Conservation (phyloP, 345 rosid species). For the Stellera chamaejasme region DNA sequence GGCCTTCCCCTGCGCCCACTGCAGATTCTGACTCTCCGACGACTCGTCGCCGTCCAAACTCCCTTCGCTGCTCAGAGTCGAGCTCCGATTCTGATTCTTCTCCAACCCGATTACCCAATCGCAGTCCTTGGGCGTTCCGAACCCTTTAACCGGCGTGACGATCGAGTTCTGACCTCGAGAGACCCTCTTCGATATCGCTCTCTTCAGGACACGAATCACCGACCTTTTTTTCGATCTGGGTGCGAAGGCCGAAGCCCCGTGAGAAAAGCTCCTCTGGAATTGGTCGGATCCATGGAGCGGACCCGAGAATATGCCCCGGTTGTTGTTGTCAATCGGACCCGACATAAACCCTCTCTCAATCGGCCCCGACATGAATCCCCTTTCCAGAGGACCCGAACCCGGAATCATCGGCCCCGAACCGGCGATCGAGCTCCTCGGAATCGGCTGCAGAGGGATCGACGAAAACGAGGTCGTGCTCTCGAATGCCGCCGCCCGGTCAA, state of each 20-base stretch:
- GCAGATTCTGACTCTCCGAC: slow-evolving; percentile 68
- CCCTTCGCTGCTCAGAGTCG: slow-evolving; percentile 65
- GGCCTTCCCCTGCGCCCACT: slow-evolving; percentile 99
- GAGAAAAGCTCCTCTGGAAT: slow-evolving; percentile 79
- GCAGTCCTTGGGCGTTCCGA: slow-evolving; percentile 45
- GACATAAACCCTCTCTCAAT: slow-evolving; percentile 84
- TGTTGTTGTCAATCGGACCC: slow-evolving; percentile 61
- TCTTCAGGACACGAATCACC: slow-evolving; percentile 52
- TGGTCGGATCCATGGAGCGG: slow-evolving; percentile 55
- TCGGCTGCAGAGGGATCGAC: slow-evolving; percentile 86
- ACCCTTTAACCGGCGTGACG: slow-evolving; percentile 66
- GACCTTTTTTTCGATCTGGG: slow-evolving; percentile 49
- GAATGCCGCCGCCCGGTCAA: slow-evolving; percentile 81
- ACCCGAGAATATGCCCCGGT: slow-evolving; percentile 45
- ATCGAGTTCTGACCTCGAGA: slow-evolving; percentile 68
- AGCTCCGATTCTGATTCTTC: slow-evolving; percentile 29
- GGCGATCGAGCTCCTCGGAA: slow-evolving; percentile 43
- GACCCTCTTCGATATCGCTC: slow-evolving; percentile 66
- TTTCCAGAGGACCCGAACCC: slow-evolving; percentile 65
- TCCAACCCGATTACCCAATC: slow-evolving; percentile 63
- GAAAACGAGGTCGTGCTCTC: slow-evolving; percentile 86
- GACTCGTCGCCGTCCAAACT: slow-evolving; percentile 69
- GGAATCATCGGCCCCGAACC: slow-evolving; percentile 41
- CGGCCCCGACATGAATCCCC: slow-evolving; percentile 83
- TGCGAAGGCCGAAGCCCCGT: slow-evolving; percentile 47